Evolutionary conservation across 257 asterid genomes (phyloP), one percentile per base, ranked within the genome.

Genomic region (Paulownia fortunei): DNA sequence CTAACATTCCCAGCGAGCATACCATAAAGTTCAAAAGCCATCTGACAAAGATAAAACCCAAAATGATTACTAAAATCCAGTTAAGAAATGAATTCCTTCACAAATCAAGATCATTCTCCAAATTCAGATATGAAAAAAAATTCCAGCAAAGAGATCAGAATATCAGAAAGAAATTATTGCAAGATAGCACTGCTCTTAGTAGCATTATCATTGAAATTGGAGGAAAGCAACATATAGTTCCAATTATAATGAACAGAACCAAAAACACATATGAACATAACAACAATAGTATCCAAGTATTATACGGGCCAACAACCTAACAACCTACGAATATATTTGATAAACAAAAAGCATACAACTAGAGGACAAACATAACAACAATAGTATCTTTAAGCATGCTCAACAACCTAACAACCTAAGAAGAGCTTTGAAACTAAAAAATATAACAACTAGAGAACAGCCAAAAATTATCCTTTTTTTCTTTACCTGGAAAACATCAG

Each of bases 1-100:
- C 99, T 96, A 63, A 96, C 99, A 88, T 93, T 96, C 81, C 98
- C 98, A 75, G 98, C 97, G 58, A 96, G 98, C 98, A 96, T 89
- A 39, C 99, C 98, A 83, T 93, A 96, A 64, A 93, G 97, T 80
- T 95, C 98, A 85, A 95, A 95, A 42, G 99, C 99, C 97, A 93
- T 93, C 98, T 95, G 82, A 60, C 69, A 82, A 63, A 70, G 51
- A 71, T 24, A 76, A 49, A 47, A 64, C 73, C 58, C 15, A 76
- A 55, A 60, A 44, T 34, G 64, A 64, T 72, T 44, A 56, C 52
- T 18, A 51, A 32, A 26, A 46, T 26, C 78, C 55, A 60, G 64
- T 69, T 55, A 16, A 72, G 36, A 58, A 27, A 66, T 27, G 5
- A 73, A 61, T 41, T 78, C 23, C 46, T 55, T 36, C 68, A 59